Conservation (phyloP, 176 grass and related monocot genomes). For the barley (Hordeum vulgare) region DNA sequence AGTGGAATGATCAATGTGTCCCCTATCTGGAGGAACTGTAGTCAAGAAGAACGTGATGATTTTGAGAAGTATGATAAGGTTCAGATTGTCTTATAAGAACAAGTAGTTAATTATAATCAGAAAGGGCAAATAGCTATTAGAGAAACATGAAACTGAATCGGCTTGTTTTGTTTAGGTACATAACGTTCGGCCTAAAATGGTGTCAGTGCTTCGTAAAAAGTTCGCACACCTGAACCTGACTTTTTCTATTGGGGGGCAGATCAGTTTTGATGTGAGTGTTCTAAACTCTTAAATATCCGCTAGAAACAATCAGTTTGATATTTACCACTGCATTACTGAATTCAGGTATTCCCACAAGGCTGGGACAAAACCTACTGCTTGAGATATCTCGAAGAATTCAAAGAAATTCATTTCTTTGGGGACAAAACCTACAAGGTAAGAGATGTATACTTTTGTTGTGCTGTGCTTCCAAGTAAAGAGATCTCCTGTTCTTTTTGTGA, state of each 20-base stretch:
- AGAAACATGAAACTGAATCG: background rate
- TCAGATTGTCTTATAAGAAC: background rate
- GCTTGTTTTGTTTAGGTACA: conserved; percentile 47
- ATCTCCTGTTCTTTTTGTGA: background rate
- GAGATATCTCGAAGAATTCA: conserved; percentile 65
- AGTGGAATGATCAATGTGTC: conserved; percentile 92
- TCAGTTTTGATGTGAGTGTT: too few species aligned
- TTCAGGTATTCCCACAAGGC: too few species aligned
- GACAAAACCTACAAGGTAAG: conserved; percentile 94
- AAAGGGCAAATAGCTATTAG: background rate
- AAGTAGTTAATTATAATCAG: background rate
- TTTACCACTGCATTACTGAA: too few species aligned
- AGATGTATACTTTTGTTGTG: background rate
- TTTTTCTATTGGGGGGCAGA: too few species aligned
- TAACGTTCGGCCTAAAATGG: conserved; percentile 76
- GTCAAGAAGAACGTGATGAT: conserved; percentile 90
- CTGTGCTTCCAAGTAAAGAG: background rate
- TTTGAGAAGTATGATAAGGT: conserved; percentile 92
- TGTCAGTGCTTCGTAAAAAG: conserved; percentile 69
- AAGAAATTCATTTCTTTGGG: conserved; percentile 96
- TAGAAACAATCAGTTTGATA: too few species aligned
- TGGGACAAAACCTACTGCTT: too few species aligned
- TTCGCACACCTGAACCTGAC: conserved; percentile 20
- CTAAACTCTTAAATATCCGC: too few species aligned
- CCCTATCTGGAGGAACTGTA: conserved; percentile 81